These are phyloP conservation scores for Geotrichum europaeum DNA, from an alignment of 1,139 yeast species.

Conservation along the genomic window DNA sequence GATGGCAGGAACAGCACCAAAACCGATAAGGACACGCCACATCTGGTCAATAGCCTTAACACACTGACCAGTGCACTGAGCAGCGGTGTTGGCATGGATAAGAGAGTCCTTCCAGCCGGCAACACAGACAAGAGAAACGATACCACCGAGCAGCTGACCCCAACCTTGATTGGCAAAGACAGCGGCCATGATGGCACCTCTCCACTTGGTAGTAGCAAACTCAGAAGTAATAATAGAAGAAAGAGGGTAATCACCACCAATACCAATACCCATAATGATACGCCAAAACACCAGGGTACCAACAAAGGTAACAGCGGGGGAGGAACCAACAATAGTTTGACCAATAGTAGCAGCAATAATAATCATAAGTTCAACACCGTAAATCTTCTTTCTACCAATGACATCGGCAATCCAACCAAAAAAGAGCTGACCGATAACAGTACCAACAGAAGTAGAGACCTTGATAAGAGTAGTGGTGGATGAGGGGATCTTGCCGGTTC, in stretches of 20 bases:
- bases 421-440: slow-evolving; percentile 64
- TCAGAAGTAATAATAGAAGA: slow-evolving; percentile 56
- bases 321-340: slow-evolving; percentile 53
- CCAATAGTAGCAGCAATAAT: slow-evolving; percentile 72
- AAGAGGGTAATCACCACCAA: slow-evolving; percentile 98
- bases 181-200: slow-evolving; percentile 38
- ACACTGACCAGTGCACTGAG: slow-evolving; percentile 51
- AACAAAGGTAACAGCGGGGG: slow-evolving; percentile 61
- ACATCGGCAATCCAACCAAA: slow-evolving; percentile 76
- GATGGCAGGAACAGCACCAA: slow-evolving; percentile 83
- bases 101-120: slow-evolving; percentile 46
- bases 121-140: slow-evolving; percentile 32
- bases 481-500: slow-evolving; percentile 47
- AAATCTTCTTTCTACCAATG: slow-evolving; percentile 78
- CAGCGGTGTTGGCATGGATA: slow-evolving; percentile 63
- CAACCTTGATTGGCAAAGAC: slow-evolving; percentile 42
- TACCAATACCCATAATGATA: slow-evolving; percentile 52
- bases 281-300: slow-evolving; percentile 43
- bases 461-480: slow-evolving; percentile 70
- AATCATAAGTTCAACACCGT: slow-evolving; percentile 76
- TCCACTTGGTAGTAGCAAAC: slow-evolving; percentile 33
- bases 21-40: slow-evolving; percentile 87
- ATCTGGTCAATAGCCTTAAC: slow-evolving; percentile 75
- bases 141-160: slow-evolving; percentile 41
- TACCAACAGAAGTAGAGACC: slow-evolving; percentile 67